Conservation (phyloP, 345 rosid species). For the Citrus mangshanensis region DNA sequence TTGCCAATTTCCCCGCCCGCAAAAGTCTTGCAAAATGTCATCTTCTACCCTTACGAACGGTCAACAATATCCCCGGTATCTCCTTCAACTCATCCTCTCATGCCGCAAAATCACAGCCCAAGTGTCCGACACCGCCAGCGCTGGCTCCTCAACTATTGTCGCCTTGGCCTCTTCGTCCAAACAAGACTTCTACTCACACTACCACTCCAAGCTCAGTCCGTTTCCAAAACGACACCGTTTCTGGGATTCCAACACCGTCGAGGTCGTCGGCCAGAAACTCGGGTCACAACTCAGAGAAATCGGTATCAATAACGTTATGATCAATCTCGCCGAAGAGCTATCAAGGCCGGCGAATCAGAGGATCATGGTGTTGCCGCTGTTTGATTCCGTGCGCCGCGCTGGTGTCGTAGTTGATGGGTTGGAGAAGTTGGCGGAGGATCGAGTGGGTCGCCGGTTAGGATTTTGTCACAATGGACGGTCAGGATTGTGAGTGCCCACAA, state of each 20-base stretch:
- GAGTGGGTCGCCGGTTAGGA: slow-evolving; percentile 25
- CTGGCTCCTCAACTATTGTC: slow-evolving; percentile 42
- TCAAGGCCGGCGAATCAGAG: slow-evolving; percentile 66
- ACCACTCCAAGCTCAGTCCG: slow-evolving; percentile 60
- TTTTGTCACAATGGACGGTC: neutral
- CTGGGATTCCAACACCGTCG: slow-evolving; percentile 70
- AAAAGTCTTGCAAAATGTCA: neutral
- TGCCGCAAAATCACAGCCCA: slow-evolving; percentile 86
- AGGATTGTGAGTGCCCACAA: neutral
- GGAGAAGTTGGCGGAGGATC: slow-evolving; percentile 41
- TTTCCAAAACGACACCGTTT: slow-evolving; percentile 46
- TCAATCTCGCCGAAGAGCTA: slow-evolving; percentile 67
- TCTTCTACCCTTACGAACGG: too few species aligned
- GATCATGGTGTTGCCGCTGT: slow-evolving; percentile 60
- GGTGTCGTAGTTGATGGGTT: slow-evolving; percentile 69
- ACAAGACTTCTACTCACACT: slow-evolving; percentile 60
- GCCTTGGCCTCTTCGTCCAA: slow-evolving; percentile 93
- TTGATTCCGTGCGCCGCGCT: slow-evolving; percentile 73
- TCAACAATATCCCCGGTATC: slow-evolving; percentile 36
- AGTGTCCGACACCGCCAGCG: slow-evolving; percentile 53
- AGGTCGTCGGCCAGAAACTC: slow-evolving; percentile 89
- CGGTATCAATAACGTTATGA: slow-evolving; percentile 47
- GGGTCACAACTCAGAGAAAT: slow-evolving; percentile 62
- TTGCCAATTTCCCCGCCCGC: neutral
- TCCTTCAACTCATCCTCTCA: slow-evolving; percentile 76